Evolutionary conservation across 495 filamentous ascomycete genomes (phyloP).

Genomic region (Xylaria grammica): DNA sequence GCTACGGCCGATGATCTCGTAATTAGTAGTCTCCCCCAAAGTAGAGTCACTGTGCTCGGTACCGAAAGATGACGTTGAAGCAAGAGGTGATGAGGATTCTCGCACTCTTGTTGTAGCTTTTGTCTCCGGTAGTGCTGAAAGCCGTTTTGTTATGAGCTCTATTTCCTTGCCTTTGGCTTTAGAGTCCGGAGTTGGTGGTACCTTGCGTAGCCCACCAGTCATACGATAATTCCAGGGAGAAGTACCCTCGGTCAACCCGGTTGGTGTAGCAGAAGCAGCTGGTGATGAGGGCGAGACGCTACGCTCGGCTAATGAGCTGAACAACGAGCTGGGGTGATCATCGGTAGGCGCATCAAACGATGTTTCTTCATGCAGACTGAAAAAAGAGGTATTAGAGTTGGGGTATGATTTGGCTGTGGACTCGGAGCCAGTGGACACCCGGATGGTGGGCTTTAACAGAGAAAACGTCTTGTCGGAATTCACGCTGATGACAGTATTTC

Average conservation of each 20-base stretch:
- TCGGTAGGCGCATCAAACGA: constrained; percentile 54
- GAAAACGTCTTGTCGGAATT: constrained; percentile 57
- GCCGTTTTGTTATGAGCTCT: constrained; percentile 35
- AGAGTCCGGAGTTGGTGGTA: constrained; percentile 54
- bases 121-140: constrained; percentile 49
- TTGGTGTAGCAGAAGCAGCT: constrained; percentile 39
- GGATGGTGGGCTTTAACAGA: constrained; percentile 34
- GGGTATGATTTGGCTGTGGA: constrained; percentile 33
- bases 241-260: constrained; percentile 50
- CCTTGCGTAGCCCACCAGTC: constrained; percentile 61
- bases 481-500: constrained; percentile 46
- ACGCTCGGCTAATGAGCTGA: constrained; percentile 49
- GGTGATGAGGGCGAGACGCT: constrained; percentile 42
- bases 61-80: constrained; percentile 53
- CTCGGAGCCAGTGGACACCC: constrained; percentile 38
- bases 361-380: constrained; percentile 51
- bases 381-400: constrained; percentile 42
- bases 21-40: constrained; percentile 58
- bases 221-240: constrained; percentile 60
- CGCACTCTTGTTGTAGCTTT: constrained; percentile 29
- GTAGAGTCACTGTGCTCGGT: constrained; percentile 50
- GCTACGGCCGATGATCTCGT: constrained; percentile 55
- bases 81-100: constrained; percentile 36
- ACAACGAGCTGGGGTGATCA: constrained; percentile 49
- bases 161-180: constrained; percentile 49